Percentiles rank a stretch among this genome's conserved stretches.
phyloP scores from a whole-genome alignment of 1,284 basidiomycete species.

The Heliocybe sulcata region DNA sequence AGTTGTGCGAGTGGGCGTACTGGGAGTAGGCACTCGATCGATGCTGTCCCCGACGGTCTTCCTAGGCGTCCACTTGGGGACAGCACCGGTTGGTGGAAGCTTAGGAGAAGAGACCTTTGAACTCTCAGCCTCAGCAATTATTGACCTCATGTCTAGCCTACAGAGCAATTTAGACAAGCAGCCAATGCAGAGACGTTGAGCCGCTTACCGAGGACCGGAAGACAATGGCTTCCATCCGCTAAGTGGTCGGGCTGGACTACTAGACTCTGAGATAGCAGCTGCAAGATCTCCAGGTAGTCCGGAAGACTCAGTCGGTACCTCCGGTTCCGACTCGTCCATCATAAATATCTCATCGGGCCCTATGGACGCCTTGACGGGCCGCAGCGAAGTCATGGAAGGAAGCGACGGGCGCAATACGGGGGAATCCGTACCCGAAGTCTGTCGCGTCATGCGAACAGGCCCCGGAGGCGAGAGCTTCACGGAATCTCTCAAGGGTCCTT shows the following conservation, averaged over 20 bases:
- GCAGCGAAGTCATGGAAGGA: slow-evolving; percentile 17
- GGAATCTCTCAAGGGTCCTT: slow-evolving; percentile 30
- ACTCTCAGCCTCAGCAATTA: slow-evolving; percentile 75
- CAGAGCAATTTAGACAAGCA: background rate
- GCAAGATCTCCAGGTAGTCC: slow-evolving; percentile 3
- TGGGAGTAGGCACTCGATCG: background rate
- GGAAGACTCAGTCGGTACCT: slow-evolving; percentile 18
- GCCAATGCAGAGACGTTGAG: background rate
- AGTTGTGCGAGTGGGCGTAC: background rate
- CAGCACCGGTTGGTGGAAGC: background rate
- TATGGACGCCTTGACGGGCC: slow-evolving; percentile 9
- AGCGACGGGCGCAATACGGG: slow-evolving; percentile 26
- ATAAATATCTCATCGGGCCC: slow-evolving; percentile 45
- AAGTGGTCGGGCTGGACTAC: background rate
- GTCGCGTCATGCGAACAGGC: slow-evolving; percentile 17
- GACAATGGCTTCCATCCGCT: background rate
- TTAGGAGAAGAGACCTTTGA: background rate
- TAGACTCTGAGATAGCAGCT: background rate
- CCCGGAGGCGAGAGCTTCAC: slow-evolving; percentile 40
- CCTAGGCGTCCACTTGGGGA: background rate
- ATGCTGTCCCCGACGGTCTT: background rate
- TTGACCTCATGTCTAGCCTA: slow-evolving; percentile 76
- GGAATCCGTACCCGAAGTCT: slow-evolving; percentile 13
- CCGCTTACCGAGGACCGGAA: slow-evolving; percentile 2
- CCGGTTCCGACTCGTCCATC: slow-evolving; percentile 46